Base-by-base conservation (phyloP, 1,139 yeast genomes). In the Blastobotrys aristatus region DNA sequence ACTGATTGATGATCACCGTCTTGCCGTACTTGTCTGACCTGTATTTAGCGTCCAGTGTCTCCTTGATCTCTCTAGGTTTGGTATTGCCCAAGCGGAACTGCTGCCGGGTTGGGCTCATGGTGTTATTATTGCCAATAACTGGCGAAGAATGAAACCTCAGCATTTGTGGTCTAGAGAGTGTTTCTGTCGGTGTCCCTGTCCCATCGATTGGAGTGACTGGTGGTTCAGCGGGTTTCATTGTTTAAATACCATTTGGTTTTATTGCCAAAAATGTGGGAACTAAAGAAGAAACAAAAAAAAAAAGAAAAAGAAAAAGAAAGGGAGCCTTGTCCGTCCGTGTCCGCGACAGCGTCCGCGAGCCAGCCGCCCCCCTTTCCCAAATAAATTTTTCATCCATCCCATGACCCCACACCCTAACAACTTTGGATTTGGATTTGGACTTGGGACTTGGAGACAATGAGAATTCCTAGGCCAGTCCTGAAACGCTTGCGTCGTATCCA, bases 1-100 rank as follows among this genome's bases (percentile, higher is more conserved):
- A 92, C 56, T 71, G 72, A 53, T 70, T 70, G 31, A 70, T 57
- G 24, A 47, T 43, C 8, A 27, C 41, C 32, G 57, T 57, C 22
- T 53, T 50, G 18, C 68, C 67, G 3, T 61, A 59, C 20, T 63
- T 67, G 44, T 66, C 67, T 40, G 65, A 63, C 17, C 57, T 53
- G 46, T 57, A 53, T 24, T 57, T 57, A 37, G 73, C 69, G 49
- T 63, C 61, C 39, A 68, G 60, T 2, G 74, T 70, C 51, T 69
- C 71, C 52, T 67, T 65, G 43, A 67, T 64, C 32, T 57, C 60
- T 38, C 68, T 59, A 4, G 69, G 70, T 4, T 53, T 55, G 7
- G 58, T 48, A 50, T 65, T 66, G 26, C 65, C 64, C 18, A 67
- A 57, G 30, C 71, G 56, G 51, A 66, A 63, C 40, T 66, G 69